Evolutionary conservation across 352 stramenopile species (phyloP).

Genomic region (Globisporangium cederbergense): DNA sequence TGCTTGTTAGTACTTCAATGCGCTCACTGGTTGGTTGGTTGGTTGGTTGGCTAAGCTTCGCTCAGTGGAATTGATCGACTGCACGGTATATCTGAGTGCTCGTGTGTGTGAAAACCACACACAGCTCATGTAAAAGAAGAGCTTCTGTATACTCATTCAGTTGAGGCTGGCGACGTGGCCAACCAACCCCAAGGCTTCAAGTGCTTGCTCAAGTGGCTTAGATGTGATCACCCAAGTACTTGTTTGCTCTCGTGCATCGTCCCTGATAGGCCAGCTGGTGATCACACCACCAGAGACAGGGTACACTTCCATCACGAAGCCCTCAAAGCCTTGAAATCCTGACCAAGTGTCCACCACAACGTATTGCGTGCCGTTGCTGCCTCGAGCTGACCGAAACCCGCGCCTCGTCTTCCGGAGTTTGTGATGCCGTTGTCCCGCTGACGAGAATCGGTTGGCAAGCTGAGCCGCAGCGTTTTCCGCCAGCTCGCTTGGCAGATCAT

Average conservation of each 20-base stretch:
- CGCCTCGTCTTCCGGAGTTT: background rate
- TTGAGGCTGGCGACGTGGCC: background rate
- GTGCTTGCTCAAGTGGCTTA: background rate
- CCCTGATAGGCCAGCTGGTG: background rate
- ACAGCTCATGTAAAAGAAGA: background rate
- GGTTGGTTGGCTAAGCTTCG: no score
- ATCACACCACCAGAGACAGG: background rate
- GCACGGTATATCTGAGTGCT: background rate
- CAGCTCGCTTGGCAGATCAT: background rate
- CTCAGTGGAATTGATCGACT: no score
- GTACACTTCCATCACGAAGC: constrained; percentile 3
- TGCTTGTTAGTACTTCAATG: no score
- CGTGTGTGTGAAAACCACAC: background rate
- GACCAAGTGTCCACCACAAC: constrained; percentile 5
- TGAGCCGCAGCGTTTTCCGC: background rate
- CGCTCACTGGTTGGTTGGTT: no score
- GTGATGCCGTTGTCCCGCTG: background rate
- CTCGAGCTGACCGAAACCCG: background rate
- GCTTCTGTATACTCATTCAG: background rate
- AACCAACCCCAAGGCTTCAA: constrained; percentile 1
- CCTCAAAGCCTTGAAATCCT: constrained; percentile 1
- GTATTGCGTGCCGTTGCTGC: background rate
- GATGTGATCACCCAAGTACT: background rate
- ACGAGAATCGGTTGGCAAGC: background rate
- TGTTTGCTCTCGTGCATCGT: no score